A percentile compares a stretch with the other conserved stretches of the same genome.
Conservation (phyloP, 139 green algal genomes). For the Astrephomene gubernaculifera region DNA sequence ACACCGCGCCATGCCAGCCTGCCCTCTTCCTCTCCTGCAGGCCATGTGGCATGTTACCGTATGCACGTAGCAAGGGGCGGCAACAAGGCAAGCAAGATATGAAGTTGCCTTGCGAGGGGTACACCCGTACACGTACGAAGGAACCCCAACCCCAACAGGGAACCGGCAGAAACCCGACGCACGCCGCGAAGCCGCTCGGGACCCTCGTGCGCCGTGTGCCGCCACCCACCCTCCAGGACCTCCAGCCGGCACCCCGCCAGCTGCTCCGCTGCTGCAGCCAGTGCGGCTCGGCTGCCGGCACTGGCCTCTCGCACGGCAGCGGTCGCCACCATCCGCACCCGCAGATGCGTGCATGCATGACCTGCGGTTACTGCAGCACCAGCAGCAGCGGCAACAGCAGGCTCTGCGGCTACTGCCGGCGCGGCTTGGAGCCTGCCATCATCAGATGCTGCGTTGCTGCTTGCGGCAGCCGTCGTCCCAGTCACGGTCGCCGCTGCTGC, state of each 20-base stretch:
- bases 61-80: too few relatives aligned
- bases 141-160: too few relatives aligned
- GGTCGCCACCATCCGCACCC: conserved; percentile 17
- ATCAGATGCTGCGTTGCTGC: too few relatives aligned
- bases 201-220: too few relatives aligned
- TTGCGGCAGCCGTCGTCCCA: background rate
- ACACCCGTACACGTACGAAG: too few relatives aligned
- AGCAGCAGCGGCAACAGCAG: background rate
- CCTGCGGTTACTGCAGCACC: background rate
- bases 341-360: background rate
- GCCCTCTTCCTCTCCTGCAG: conserved; percentile 39
- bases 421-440: too few relatives aligned
- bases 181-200: too few relatives aligned
- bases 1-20: conserved; percentile 28
- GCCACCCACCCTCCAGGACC: background rate
- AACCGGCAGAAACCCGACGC: too few relatives aligned
- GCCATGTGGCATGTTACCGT: background rate
- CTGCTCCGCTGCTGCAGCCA: background rate
- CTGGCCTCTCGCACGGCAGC: conserved; percentile 10
- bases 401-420: background rate
- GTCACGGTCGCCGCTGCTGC: background rate
- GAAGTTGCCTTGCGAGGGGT: too few relatives aligned
- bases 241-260: conserved; percentile 5
- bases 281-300: background rate
- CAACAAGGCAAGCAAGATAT: too few relatives aligned